phyloP scores from a whole-genome alignment of 108 stramenopile species.

The Fragilaria crotonensis region DNA sequence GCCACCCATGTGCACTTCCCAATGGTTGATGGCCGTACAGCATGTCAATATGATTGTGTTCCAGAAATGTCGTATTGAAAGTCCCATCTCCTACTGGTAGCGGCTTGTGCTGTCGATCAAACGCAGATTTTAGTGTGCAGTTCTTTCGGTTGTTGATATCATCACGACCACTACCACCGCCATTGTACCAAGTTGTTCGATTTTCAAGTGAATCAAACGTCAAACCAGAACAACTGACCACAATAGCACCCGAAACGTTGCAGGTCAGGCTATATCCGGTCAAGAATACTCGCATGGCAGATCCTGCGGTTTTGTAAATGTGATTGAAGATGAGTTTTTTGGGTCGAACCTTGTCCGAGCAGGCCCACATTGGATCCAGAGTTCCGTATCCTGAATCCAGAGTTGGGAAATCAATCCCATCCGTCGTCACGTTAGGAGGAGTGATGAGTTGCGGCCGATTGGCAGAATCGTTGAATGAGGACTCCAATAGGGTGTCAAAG shows the following conservation, averaged over 20 bases:
- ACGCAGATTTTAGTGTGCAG: neutral
- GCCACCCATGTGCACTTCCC: slow-evolving; percentile 15
- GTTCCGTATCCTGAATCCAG: neutral
- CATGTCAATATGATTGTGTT: neutral
- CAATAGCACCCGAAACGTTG: neutral
- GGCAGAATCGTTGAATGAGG: no score
- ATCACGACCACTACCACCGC: neutral
- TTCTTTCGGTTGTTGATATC: no score
- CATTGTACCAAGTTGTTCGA: neutral
- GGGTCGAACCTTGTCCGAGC: neutral
- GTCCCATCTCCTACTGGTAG: neutral
- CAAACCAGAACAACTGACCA: neutral
- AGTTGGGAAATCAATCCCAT: no score
- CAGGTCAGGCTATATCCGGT: neutral
- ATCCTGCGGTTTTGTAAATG: neutral
- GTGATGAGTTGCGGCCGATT: no score
- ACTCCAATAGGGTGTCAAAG: no score
- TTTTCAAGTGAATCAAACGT: neutral
- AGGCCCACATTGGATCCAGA: neutral
- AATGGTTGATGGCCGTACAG: slow-evolving; percentile 25
- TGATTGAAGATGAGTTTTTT: neutral
- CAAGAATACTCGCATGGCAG: neutral
- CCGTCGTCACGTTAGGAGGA: no score
- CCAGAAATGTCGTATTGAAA: slow-evolving; percentile 1
- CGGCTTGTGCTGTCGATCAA: neutral